Evolutionary conservation across 257 asterid genomes (phyloP), one percentile per base, ranked within the genome.

Genomic region (Salvia miltiorrhiza): DNA sequence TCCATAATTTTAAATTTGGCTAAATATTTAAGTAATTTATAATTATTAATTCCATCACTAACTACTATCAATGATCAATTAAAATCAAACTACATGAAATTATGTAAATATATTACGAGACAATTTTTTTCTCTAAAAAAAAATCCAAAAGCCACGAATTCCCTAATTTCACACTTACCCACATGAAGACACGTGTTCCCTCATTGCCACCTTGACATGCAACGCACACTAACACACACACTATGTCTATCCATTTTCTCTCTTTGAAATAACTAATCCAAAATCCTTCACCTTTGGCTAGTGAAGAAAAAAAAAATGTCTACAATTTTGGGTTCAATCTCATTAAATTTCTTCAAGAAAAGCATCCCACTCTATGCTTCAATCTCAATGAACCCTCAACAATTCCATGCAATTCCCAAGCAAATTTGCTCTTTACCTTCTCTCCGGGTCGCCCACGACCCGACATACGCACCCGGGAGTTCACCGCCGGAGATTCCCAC

Each of bases 401-500:
- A 35, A 4, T 26, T n/a, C 30, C 41, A 12, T 7, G 4, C 41
- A 20, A 9, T 70, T 59, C 23, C 73, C 30, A 63, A 57, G 58
- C 56, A 9, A 48, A 17, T 17, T 28, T 17, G 1, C 3, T 9
- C 66, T 2, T 21, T 32, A 59, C 8, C 53, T 39, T 30, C 82
- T 10, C 16, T 70, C 56, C 77, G 67, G 53, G 48, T 72, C 0
- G 78, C 55, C 70, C 67, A 54, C 8, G 81, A 78, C 73, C 85
- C 79, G 10, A 20, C 57, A 0, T 80, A 73, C 44, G 19, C 61
- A 10, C 85, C 88, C 63, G 80, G 65, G 5, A 69, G 62, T 16
- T 66, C 84, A 2, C 85, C 86, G 48, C 88, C 82, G 49, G 95
- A 85, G 65, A 23, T 88, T 21, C 80, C 85, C 0, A 70, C 72